Evolutionary conservation across 495 filamentous ascomycete species (phyloP).

Genomic region (Bryoglossum gracile): DNA sequence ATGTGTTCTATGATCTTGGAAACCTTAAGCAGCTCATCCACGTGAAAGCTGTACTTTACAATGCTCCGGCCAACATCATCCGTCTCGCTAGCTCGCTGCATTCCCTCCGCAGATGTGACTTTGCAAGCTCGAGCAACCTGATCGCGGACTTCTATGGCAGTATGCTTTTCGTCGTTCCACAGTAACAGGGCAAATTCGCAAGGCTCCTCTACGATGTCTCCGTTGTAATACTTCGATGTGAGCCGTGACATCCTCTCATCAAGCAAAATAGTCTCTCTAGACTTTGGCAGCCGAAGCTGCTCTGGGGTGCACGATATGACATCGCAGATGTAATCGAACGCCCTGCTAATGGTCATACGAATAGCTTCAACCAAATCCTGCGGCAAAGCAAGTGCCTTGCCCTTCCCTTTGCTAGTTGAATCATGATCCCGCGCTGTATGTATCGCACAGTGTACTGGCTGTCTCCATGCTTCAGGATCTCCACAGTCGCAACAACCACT

Average conservation of each 20-base stretch:
- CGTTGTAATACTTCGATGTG: conserved; percentile 57
- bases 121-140: conserved; percentile 89
- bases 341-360: conserved; percentile 73
- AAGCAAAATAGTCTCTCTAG: conserved; percentile 63
- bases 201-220: conserved; percentile 33
- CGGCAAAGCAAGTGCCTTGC: conserved; percentile 52
- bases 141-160: conserved; percentile 78
- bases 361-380: conserved; percentile 67
- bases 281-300: conserved; percentile 80
- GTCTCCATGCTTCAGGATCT: conserved; percentile 85
- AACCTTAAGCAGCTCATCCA: conserved; percentile 63
- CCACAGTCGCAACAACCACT: conserved; percentile 97
- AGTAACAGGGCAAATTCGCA: conserved; percentile 81
- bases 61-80: conserved; percentile 81
- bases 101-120: conserved; percentile 57
- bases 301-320: conserved; percentile 97
- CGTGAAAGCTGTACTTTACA: conserved; percentile 62
- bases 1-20: conserved; percentile 86
- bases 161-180: conserved; percentile 99
- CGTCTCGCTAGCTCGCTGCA: conserved; percentile 74
- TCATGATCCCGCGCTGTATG: conserved; percentile 58
- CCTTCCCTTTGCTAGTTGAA: conserved; percentile 54
- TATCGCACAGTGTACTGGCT: conserved; percentile 86
- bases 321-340: conserved; percentile 91
- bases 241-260: conserved; percentile 80